Percentiles rank a stretch among this genome's conserved stretches.
These are phyloP conservation scores for Arctium lappa DNA, from an alignment of 129 eudicot genomes.

Conservation along the genomic window DNA sequence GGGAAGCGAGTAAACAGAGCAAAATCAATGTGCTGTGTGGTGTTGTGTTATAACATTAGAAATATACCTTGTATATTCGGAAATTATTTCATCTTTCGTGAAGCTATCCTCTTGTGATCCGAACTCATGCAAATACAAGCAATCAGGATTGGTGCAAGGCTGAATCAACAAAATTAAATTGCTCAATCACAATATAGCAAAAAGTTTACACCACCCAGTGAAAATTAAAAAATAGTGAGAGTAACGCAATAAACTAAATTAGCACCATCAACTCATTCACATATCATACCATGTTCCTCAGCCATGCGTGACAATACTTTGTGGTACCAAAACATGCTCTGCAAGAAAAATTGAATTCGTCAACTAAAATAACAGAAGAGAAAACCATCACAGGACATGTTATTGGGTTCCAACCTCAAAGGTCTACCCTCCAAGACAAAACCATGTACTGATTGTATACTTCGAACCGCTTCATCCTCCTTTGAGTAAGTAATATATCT, in stretches of 20 bases:
- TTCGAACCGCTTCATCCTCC: constrained; percentile 97
- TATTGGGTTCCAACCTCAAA: constrained; percentile 56
- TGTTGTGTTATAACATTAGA: background rate
- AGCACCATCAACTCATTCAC: background rate
- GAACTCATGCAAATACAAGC: constrained; percentile 95
- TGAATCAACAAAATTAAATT: constrained; percentile 37
- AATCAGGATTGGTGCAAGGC: constrained; percentile 98
- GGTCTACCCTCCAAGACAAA: constrained; percentile 88
- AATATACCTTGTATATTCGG: constrained; percentile 87
- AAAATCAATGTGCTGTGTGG: background rate
- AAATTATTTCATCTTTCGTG: constrained; percentile 92
- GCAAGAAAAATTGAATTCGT: constrained; percentile 26
- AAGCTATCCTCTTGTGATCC: constrained; percentile 98
- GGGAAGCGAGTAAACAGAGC: background rate
- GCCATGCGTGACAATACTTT: constrained; percentile 98
- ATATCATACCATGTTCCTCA: constrained; percentile 76
- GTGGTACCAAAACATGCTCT: constrained; percentile 99
- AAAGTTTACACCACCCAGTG: background rate
- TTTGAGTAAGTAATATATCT: constrained; percentile 94
- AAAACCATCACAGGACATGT: background rate
- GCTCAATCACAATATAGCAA: constrained; percentile 1
- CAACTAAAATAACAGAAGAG: background rate
- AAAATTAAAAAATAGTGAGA: background rate
- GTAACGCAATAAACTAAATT: background rate
- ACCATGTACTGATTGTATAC: constrained; percentile 94